These are phyloP conservation scores for Naegleria fowleri DNA, from an alignment of 208 protist species.

Conservation along the genomic window DNA sequence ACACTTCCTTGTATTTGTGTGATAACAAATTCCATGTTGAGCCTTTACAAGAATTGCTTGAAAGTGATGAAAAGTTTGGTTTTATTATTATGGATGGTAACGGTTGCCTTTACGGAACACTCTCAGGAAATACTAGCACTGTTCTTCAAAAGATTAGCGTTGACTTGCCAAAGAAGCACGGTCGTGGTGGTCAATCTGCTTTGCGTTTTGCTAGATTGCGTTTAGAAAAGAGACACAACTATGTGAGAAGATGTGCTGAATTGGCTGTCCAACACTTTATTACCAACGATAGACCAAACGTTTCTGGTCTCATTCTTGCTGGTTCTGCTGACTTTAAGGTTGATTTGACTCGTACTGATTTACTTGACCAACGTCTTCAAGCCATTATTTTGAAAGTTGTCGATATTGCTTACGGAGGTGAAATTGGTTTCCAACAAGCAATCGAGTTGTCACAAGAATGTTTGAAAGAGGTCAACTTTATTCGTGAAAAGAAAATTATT, in stretches of 20 bases:
- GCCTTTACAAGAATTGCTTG: constrained; percentile 93
- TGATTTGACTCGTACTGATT: constrained; percentile 87
- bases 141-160: constrained; percentile 97
- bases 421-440: constrained; percentile 99
- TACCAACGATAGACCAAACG: constrained; percentile 93
- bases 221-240: constrained; percentile 99
- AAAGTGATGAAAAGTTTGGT: constrained; percentile 98
- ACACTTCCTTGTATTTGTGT: constrained; percentile 96
- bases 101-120: constrained; percentile 90
- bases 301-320: constrained; percentile 97
- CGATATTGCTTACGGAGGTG: constrained; percentile 98
- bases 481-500: constrained; percentile 99
- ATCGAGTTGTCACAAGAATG: constrained; percentile 94
- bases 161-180: constrained; percentile 99
- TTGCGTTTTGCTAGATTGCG: constrained; percentile 99
- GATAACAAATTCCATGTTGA: constrained; percentile 97
- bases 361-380: constrained; percentile 94
- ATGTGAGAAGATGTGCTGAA: constrained; percentile 98
- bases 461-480: constrained; percentile 95
- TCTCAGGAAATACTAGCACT: constrained; percentile 93
- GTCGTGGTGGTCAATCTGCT: constrained; percentile 98
- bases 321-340: constrained; percentile 99
- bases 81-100: constrained; percentile 99
- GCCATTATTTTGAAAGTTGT: constrained; percentile 96
- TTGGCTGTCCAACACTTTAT: constrained; percentile 94